Evolutionary conservation across 2,329 filamentous ascomycete genomes (phyloP), one percentile per base, ranked within the genome.

Genomic region (Acrodontium crateriforme): DNA sequence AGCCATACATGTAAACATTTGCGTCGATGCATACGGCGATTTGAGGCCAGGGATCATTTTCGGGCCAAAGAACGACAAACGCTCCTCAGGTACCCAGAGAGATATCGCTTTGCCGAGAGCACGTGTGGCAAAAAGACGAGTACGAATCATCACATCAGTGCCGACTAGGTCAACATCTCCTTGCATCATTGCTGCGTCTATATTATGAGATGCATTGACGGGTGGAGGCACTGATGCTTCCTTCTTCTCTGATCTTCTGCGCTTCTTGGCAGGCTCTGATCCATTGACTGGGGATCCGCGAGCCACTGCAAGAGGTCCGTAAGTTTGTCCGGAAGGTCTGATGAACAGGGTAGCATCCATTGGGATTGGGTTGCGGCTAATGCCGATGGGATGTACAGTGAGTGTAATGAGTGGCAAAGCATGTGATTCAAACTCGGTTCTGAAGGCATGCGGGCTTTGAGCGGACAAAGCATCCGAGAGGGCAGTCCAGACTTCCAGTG

Each of bases 101-200:
- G 77, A 73, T 60, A 98, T 80, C 22, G 91, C 67, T 39, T 82
- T 69, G 18, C 87, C 89, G 54, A 98, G 74, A 2, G 89, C 89
- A 46, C 71, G 74, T 12, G 87, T 81, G 9, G 85, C 82, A 34
- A 74, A 79, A n/a, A 91, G 77, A 41, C 87, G 80, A 6, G 85
- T 93, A 36, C 87, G 74, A 27, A 95, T 73, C 53, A 98, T 71
- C 5, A 76, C 76, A 35, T 98, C 89, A 45, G 79, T 71, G 17
- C 89, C 85, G 15, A 98, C 85, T 22, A 98, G 65, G 48, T 98
- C 91, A 25, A 95, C 77, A 46, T 98, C 91, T 28, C 91, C 89
- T 50, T 87, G 81, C 63, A 98, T 84, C 78, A 98, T 94, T 42
- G 92, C 85, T 7, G 85, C 89, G 52, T 98, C 89, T 11, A 98